Evolutionary conservation across 2,329 filamentous ascomycete genomes (phyloP), one percentile per base, ranked within the genome.

Genomic region (Colletotrichum tropicale): DNA sequence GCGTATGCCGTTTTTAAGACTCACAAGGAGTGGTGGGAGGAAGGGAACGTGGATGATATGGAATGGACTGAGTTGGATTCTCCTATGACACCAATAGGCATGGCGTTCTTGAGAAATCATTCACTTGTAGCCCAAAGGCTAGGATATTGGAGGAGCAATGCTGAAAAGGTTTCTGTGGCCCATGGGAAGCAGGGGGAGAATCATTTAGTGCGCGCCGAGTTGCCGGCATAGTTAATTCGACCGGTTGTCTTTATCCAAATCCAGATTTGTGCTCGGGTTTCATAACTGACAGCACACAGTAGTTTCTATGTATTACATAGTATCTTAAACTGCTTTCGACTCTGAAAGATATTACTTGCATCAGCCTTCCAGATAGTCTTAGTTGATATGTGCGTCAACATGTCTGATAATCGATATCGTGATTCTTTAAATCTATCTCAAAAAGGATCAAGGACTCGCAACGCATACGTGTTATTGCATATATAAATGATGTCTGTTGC

Each of bases 401-500:
- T 34, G 32, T 34, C 32, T 34, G 32, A 34, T 3, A 34, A 15
- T 34, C 6, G 32, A 34, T 34, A 34, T 34, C 32, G 32, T 34
- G 32, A 34, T 34, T 15, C 32, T 15, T 34, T 3, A 34, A 34
- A 34, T 34, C 32, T 6, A 34, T 34, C 32, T 34, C 32, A 34
- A 38, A 16, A 38, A 38, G 8, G 36, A 7, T 8, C 13, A 2
- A 38, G 15, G 15, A 38, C 36, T 38, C 36, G 36, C 36, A 38
- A 18, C 6, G 4, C 15, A 16, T 16, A 38, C 15, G 2, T 16
- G 36, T 8, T 38, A 16, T 18, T 38, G 36, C 15, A 16, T 16
- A 38, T 8, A 8, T 1, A 2, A 38, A 8, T 4, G 2, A 4
- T 38, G 5, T 18, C 1, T 38, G 7, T 16, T 38, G 36, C 1